Evolutionary conservation across 202 grass and related monocot species (phyloP).

Genomic region (Hordeum pubiflorum): DNA sequence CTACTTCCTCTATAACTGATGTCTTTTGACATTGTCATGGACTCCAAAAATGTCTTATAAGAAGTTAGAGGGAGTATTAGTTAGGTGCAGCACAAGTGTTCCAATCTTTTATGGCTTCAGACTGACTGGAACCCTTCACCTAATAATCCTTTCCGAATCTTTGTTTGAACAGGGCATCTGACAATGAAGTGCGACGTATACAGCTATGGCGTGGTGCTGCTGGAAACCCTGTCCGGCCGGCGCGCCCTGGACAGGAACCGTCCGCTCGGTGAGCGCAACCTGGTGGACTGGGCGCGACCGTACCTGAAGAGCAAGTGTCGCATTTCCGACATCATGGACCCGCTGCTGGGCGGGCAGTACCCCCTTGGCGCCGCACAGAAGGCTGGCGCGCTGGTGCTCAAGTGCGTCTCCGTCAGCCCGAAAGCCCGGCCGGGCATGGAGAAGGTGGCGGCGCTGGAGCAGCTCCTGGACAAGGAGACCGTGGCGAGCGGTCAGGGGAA

Average conservation of each 20-base stretch:
- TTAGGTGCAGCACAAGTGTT: constrained; percentile 16
- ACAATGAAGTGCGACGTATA: constrained; percentile 51
- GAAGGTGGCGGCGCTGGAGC: constrained; percentile 35
- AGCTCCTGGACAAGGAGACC: constrained; percentile 22
- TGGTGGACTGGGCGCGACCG: constrained; percentile 62
- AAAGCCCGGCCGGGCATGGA: constrained; percentile 45
- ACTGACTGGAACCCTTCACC: neutral
- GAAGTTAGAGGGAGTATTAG: neutral
- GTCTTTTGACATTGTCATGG: no score
- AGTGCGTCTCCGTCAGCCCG: constrained; percentile 42
- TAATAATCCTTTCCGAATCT: no score
- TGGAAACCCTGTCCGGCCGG: constrained; percentile 48
- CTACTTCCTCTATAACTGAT: no score
- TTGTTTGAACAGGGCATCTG: constrained; percentile 25
- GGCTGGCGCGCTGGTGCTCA: constrained; percentile 21
- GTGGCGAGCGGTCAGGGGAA: no score
- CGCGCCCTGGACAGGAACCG: constrained; percentile 49
- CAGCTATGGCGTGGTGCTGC: constrained; percentile 56
- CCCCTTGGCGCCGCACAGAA: constrained; percentile 31
- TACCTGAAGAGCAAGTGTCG: constrained; percentile 41
- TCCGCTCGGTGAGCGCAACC: constrained; percentile 33
- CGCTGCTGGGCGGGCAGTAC: constrained; percentile 40
- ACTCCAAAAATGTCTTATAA: no score
- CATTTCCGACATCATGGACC: constrained; percentile 42
- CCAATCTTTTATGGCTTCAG: constrained; percentile 17